Percentiles rank a stretch among this genome's conserved stretches.
Conservation (phyloP, 805 yeast genomes). For the Candida alai region DNA sequence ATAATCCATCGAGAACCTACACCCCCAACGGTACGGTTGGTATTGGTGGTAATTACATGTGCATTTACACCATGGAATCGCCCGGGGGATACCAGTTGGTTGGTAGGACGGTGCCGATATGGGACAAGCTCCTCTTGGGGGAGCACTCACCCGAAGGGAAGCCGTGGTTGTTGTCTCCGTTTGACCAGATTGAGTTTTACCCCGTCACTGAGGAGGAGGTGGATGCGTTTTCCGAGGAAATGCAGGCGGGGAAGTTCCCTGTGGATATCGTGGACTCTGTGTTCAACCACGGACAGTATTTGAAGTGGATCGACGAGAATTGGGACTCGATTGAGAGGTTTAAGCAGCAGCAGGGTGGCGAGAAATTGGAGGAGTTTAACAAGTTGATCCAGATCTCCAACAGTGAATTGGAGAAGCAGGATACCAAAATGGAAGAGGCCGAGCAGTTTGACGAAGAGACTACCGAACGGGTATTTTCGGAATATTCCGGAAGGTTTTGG, state of each 20-base stretch:
- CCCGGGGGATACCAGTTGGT: slow-evolving; percentile 98
- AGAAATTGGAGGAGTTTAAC: slow-evolving; percentile 81
- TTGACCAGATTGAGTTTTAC: slow-evolving; percentile 92
- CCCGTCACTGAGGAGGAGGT: slow-evolving; percentile 86
- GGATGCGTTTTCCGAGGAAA: slow-evolving; percentile 65
- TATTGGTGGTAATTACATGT: slow-evolving; percentile 98
- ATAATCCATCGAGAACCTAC: slow-evolving; percentile 93
- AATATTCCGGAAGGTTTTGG: slow-evolving; percentile 97
- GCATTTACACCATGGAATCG: slow-evolving; percentile 95
- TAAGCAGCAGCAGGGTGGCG: slow-evolving; percentile 67
- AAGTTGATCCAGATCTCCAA: slow-evolving; percentile 77
- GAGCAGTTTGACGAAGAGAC: slow-evolving; percentile 63
- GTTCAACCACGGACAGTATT: slow-evolving; percentile 78
- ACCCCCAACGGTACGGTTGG: slow-evolving; percentile 98
- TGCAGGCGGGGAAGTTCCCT: slow-evolving; percentile 73
- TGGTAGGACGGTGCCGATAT: slow-evolving; percentile 94
- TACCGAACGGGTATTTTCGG: slow-evolving; percentile 85
- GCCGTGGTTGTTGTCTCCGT: slow-evolving; percentile 91
- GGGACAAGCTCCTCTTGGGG: slow-evolving; percentile 90
- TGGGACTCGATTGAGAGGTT: slow-evolving; percentile 67
- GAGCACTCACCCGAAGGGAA: slow-evolving; percentile 44
- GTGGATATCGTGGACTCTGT: slow-evolving; percentile 73
- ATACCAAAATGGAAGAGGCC: slow-evolving; percentile 42
- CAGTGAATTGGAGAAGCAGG: slow-evolving; percentile 59
- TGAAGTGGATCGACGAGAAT: slow-evolving; percentile 74